Evolutionary conservation across 2,329 filamentous ascomycete species (phyloP).

Genomic region (Verruconis gallopava): DNA sequence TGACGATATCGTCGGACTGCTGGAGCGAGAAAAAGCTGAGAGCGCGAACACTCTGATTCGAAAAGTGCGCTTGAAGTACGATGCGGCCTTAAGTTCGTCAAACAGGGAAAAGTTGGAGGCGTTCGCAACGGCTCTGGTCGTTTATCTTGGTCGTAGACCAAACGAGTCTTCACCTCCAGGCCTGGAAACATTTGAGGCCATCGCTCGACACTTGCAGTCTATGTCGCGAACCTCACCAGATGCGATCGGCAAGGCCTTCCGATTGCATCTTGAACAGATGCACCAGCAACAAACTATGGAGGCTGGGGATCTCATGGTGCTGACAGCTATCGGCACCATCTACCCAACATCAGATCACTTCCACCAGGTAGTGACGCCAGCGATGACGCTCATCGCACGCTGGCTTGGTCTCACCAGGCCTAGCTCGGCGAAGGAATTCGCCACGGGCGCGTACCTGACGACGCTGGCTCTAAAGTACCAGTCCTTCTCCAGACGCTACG

Average conservation of each 20-base stretch:
- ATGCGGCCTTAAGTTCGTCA: constrained; percentile 68
- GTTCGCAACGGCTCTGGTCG: constrained; percentile 54
- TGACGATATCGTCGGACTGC: constrained; percentile 55
- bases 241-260: constrained; percentile 65
- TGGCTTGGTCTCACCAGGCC: constrained; percentile 71
- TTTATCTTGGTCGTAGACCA: constrained; percentile 45
- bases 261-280: constrained; percentile 51
- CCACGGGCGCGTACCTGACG: constrained; percentile 64
- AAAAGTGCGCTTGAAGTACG: constrained; percentile 81
- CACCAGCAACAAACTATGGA: constrained; percentile 40
- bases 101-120: constrained; percentile 74
- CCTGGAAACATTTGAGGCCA: constrained; percentile 59
- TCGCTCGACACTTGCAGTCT: constrained; percentile 86
- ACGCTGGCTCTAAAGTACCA: constrained; percentile 76
- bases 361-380: constrained; percentile 85
- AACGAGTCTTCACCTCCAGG: constrained; percentile 30
- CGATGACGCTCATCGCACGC: constrained; percentile 69
- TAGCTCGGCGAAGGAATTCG: constrained; percentile 50
- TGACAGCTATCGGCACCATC: constrained; percentile 70
- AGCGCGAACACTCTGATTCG: constrained; percentile 71
- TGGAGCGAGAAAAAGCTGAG: constrained; percentile 46
- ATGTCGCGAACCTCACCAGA: constrained; percentile 75
- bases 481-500: constrained; percentile 66
- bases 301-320: constrained; percentile 65
- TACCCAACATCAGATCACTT: constrained; percentile 97